A percentile compares a stretch with the other conserved stretches of the same genome.
phyloP scores from a whole-genome alignment of 306 rosid species.

The Lathyrus tuberosus region DNA sequence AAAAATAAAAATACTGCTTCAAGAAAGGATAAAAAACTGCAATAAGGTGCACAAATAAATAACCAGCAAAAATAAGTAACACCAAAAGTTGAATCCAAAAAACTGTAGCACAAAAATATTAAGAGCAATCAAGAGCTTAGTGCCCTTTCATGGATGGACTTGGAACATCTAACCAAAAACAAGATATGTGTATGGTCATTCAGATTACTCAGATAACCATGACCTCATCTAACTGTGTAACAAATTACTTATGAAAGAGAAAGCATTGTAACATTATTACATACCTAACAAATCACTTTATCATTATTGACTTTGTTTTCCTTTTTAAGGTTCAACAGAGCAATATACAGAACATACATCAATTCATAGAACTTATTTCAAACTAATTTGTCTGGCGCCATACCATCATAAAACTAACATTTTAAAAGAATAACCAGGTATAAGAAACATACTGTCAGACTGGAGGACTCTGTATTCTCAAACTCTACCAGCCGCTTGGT shows the following conservation, averaged over 20 bases:
- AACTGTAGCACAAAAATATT: not conserved
- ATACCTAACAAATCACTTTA: not conserved
- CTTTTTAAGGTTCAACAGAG: not conserved
- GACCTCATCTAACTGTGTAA: not conserved
- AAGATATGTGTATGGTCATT: not conserved
- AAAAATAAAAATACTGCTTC: not conserved
- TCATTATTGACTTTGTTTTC: not conserved
- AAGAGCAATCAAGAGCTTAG: not conserved
- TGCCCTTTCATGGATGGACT: not conserved
- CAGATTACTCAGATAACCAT: not conserved
- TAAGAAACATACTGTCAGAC: slow-evolving; percentile 70
- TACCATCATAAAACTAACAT: slow-evolving; percentile 20
- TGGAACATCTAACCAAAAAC: not conserved
- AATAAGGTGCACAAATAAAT: not conserved
- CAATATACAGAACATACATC: slow-evolving; percentile 7
- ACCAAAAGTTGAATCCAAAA: not conserved
- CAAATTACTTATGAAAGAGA: not conserved
- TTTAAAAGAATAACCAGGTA: slow-evolving; percentile 19
- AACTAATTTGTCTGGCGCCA: not conserved
- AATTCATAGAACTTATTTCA: slow-evolving; percentile 22
- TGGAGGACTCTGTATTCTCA: slow-evolving; percentile 81
- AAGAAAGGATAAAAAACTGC: not conserved
- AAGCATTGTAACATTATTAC: not conserved
- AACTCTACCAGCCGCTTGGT: slow-evolving; percentile 81
- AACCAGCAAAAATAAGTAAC: not conserved